Evolutionary conservation across 1,284 basidiomycete genomes (phyloP).

Genomic region (Rhodotorula sp.): DNA sequence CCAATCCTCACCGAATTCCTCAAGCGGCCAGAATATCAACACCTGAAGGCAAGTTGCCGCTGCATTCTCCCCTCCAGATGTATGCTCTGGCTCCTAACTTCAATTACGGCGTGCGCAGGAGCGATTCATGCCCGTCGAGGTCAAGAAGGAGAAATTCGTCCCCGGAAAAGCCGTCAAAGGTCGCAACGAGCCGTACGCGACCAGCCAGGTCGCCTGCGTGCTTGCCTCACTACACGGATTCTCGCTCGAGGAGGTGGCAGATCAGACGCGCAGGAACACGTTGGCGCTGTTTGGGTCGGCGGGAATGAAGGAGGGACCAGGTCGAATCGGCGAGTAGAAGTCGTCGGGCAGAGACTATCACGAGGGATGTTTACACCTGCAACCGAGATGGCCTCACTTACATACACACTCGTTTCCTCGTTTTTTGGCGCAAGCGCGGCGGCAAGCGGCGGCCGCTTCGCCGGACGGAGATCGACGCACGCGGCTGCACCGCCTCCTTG

Average conservation of each 20-base stretch:
- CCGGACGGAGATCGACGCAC: neutral
- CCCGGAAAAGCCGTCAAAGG: constrained; percentile 70
- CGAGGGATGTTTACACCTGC: too few species aligned
- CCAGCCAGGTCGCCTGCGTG: constrained; percentile 75
- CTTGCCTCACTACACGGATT: constrained; percentile 61
- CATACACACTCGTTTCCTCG: too few species aligned
- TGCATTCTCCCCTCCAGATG: constrained; percentile 45
- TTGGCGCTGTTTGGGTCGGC: constrained; percentile 58
- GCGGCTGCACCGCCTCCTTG: neutral
- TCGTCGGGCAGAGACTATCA: too few species aligned
- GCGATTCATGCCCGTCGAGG: constrained; percentile 59
- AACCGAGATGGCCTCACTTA: too few species aligned
- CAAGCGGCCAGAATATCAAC: neutral
- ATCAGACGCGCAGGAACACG: constrained; percentile 67
- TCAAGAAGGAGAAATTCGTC: constrained; percentile 68
- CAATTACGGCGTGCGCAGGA: neutral
- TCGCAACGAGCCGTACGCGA: constrained; percentile 72
- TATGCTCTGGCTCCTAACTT: neutral
- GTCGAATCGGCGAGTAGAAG: too few species aligned
- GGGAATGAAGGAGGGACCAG: constrained; percentile 3
- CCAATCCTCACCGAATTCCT: constrained; percentile 57
- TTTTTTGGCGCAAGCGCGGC: neutral
- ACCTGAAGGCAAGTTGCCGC: neutral
- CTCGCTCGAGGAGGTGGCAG: constrained; percentile 61
- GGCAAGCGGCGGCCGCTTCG: neutral